Evolutionary conservation across 306 rosid species (phyloP).

Genomic region (Hippophae gyantsensis): DNA sequence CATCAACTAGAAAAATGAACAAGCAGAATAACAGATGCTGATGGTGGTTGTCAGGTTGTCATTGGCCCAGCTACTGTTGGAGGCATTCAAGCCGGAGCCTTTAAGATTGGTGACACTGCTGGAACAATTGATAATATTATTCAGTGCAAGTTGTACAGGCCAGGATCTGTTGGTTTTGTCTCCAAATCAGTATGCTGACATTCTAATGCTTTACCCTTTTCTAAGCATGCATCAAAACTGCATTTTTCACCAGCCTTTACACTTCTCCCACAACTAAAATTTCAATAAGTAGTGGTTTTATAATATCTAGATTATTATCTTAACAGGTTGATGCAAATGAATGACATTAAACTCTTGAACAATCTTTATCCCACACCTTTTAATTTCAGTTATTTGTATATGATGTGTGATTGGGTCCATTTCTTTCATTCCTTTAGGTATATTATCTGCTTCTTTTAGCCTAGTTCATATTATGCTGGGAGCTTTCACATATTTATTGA

Average conservation of each 20-base stretch:
- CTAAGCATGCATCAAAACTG: slow-evolving; percentile 9
- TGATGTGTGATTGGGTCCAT: slow-evolving; percentile 13
- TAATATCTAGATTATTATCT: not conserved
- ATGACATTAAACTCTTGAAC: not conserved
- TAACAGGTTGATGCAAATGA: not conserved
- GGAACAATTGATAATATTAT: slow-evolving; percentile 94
- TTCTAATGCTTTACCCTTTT: slow-evolving; percentile 10
- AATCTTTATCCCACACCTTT: not conserved
- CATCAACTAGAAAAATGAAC: slow-evolving; percentile 11
- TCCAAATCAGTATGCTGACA: slow-evolving; percentile 84
- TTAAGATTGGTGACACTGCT: slow-evolving; percentile 98
- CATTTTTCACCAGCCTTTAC: not conserved
- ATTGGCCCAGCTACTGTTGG: slow-evolving; percentile 99
- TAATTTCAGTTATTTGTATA: not conserved
- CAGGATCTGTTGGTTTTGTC: slow-evolving; percentile 99
- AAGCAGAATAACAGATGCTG: slow-evolving; percentile 18
- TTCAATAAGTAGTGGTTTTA: too few relatives aligned
- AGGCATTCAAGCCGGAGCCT: slow-evolving; percentile 99
- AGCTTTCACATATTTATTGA: not conserved
- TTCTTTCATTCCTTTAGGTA: slow-evolving; percentile 6
- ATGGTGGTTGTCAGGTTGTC: slow-evolving; percentile 54
- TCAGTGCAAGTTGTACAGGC: slow-evolving; percentile 95
- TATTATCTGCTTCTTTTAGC: not conserved
- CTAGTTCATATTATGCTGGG: not conserved
- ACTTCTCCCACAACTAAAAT: too few relatives aligned